Evolutionary conservation across 768 basidiomycete genomes (phyloP), one percentile per base, ranked within the genome.

Genomic region (Suillus cothurnatus): DNA sequence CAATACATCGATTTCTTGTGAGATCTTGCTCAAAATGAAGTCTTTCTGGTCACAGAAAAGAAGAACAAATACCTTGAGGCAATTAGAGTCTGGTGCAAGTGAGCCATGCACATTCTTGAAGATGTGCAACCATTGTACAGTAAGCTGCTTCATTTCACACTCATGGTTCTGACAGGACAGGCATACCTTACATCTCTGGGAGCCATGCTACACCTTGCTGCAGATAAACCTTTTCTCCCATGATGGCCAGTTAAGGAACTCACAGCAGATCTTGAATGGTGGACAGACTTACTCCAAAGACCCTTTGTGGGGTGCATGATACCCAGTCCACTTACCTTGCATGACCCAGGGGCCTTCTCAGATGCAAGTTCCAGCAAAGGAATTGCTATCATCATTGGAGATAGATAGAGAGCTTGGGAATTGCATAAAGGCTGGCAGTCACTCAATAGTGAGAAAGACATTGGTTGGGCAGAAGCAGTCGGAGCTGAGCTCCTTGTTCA

Each of bases 321-420:
- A 0, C 39, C 39, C 6, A 41, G 6, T 0, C 39, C 6, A 0
- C 39, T 17, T 1, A 2, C 39, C 0, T 19, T 41, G 6, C 17
- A 41, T 7, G 39, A 41, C 6, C 15, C 17, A 6, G 17, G 0
- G 2, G 39, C 34, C 2, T 41, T 17, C 7, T 41, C 39, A 14
- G 39, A 57, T 58, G 69, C 69, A 6, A 69, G 66, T 36, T 69
- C 66, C 6, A 55, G 61, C 11, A 41, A 65, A n/a, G 67, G 68
- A 5, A 59, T 69, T 39, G 66, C 38, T 28, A 66, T 69, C 55
- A 21, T 50, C 26, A 65, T 69, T 34, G 50, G 49, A 0, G 6
- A 36, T 3, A 15, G 41, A 19, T 68, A 64, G 68, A 49, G 64
- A 38, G 67, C 63, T 6, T 69, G 66, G 68, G n/a, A 64, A 15